Conservation (phyloP, 2,329 filamentous ascomycete genomes). For the Chaetomiaceae sp. region DNA sequence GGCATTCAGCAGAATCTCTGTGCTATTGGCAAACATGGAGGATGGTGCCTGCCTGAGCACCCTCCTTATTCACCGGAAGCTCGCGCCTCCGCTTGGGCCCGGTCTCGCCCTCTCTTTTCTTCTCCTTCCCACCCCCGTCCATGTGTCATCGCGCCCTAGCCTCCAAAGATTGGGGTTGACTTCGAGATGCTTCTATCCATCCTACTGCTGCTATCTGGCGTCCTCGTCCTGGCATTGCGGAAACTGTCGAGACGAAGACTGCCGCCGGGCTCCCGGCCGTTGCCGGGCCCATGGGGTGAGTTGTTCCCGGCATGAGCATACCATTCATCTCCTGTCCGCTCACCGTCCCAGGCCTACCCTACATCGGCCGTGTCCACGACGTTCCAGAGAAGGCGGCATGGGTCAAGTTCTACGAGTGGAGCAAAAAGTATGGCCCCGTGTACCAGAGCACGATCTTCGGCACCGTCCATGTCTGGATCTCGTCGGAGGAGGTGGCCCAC, state of each 20-base stretch:
- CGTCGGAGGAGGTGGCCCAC: constrained; percentile 41
- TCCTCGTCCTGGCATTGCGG: constrained; percentile 16
- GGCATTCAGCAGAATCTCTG: no score
- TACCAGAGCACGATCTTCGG: constrained; percentile 45
- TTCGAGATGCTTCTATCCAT: constrained; percentile 10
- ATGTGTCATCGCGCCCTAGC: no score
- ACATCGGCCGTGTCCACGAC: constrained; percentile 44
- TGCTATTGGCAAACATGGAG: no score
- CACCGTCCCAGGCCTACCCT: constrained; percentile 34
- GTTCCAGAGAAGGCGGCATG: constrained; percentile 39
- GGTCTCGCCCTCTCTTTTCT: no score
- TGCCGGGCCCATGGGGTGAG: constrained; percentile 32
- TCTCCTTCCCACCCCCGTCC: neutral
- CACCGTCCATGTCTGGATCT: constrained; percentile 45
- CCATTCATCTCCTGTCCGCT: neutral
- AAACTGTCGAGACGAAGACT: constrained; percentile 21
- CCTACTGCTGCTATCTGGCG: neutral
- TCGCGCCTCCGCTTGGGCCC: no score
- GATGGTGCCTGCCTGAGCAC: no score
- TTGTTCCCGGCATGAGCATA: neutral
- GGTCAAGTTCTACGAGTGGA: constrained; percentile 48
- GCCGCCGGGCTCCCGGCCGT: constrained; percentile 27
- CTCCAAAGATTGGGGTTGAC: no score
- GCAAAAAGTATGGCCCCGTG: constrained; percentile 43
- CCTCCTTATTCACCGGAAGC: no score